These are phyloP conservation scores for Asparagopsis taxiformis DNA, from an alignment of 31 red algal species.

Conservation along the genomic window DNA sequence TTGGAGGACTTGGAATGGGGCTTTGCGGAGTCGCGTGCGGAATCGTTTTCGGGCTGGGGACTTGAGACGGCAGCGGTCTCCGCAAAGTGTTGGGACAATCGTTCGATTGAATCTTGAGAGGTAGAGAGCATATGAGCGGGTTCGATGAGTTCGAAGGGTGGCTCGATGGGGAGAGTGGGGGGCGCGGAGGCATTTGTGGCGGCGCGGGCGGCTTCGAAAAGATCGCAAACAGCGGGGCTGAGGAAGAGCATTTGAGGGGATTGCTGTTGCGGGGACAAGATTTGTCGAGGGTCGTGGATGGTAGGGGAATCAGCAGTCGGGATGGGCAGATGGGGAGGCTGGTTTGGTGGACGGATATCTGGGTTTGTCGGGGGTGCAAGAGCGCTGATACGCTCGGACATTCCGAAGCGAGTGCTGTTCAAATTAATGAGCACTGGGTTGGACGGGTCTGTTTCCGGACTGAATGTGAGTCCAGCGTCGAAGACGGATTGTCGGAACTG, in stretches of 20 bases:
- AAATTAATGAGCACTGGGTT: conserved; percentile 74
- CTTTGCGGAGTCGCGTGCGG: no score
- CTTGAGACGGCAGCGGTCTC: no score
- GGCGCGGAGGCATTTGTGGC: conserved; percentile 3
- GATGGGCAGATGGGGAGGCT: conserved; percentile 7
- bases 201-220: conserved; percentile 9
- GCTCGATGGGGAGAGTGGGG: conserved; percentile 5
- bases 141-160: conserved; percentile 12
- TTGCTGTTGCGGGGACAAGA: no score
- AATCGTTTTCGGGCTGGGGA: no score
- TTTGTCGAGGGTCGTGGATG: no score
- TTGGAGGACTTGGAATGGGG: no score
- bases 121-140: no score
- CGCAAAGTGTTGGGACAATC: no score
- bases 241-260: background rate
- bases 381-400: conserved; percentile 64
- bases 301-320: conserved; percentile 15
- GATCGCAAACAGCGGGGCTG: conserved; percentile 2
- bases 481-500: conserved; percentile 74
- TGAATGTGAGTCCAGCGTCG: conserved; percentile 72
- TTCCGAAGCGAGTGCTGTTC: conserved; percentile 62
- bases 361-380: conserved; percentile 47
- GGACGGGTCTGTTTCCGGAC: conserved; percentile 65
- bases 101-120: no score
- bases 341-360: conserved; percentile 27